phyloP scores from a whole-genome alignment of 2,329 filamentous ascomycete species.

The Colletotrichum chrysophilum region DNA sequence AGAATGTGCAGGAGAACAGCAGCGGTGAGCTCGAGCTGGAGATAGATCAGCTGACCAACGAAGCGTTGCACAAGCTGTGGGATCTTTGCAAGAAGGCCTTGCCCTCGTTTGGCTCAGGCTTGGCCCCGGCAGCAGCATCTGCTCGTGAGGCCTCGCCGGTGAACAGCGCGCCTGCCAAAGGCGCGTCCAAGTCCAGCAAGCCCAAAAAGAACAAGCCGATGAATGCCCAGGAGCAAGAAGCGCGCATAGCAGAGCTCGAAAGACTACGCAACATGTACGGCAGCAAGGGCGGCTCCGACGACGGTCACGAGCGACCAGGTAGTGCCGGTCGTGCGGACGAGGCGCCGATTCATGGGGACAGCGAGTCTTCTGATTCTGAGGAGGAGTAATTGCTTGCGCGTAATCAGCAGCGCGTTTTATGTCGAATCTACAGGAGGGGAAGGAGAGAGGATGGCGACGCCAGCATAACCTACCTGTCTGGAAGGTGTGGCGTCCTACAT shows the following conservation, averaged over 20 bases:
- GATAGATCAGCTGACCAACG: conserved; percentile 61
- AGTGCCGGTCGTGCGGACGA: conserved; percentile 18
- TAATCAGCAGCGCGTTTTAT: neutral
- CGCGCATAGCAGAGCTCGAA: conserved; percentile 65
- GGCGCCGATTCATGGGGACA: conserved; percentile 25
- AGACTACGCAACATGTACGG: conserved; percentile 53
- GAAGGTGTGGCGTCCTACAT: neutral
- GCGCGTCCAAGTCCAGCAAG: conserved; percentile 46
- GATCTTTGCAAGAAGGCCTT: conserved; percentile 49
- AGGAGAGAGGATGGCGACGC: neutral
- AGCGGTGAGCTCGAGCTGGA: conserved; percentile 65
- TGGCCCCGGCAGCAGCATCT: conserved; percentile 25
- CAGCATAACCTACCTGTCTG: neutral
- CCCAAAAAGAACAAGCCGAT: conserved; percentile 79
- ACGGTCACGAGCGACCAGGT: conserved; percentile 35
- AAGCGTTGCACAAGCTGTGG: conserved; percentile 59
- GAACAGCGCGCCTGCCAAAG: conserved; percentile 32
- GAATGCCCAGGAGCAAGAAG: conserved; percentile 73
- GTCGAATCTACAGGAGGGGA: neutral
- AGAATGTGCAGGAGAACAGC: conserved; percentile 55
- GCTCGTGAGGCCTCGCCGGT: conserved; percentile 34
- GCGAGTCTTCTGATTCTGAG: conserved; percentile 52
- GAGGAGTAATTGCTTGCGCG: conserved; percentile 37
- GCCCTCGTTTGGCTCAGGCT: conserved; percentile 44
- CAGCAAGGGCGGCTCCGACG: conserved; percentile 23